Evolutionary conservation across 2,329 filamentous ascomycete species (phyloP).

Genomic region (Orbilia javanica): DNA sequence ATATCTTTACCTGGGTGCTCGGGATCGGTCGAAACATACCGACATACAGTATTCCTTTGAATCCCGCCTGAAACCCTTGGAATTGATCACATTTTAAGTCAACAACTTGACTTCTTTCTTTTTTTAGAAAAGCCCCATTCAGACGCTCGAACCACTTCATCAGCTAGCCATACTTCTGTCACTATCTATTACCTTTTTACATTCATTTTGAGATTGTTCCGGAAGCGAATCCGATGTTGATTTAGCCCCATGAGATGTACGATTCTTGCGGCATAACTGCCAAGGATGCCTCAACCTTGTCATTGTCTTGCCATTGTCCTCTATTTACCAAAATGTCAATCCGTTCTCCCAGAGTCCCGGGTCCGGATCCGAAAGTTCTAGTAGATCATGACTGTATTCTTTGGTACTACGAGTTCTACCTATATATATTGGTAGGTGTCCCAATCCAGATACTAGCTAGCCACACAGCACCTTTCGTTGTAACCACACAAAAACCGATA

Average conservation of each 20-base stretch:
- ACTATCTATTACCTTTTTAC: conserved; percentile 32
- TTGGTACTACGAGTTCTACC: background rate
- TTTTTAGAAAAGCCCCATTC: conserved; percentile 16
- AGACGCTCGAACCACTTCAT: background rate
- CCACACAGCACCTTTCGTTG: background rate
- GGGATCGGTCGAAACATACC: background rate
- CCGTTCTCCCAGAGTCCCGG: conserved; percentile 10
- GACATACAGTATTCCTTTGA: conserved; percentile 9
- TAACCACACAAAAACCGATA: background rate
- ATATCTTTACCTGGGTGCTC: background rate
- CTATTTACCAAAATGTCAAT: conserved; percentile 1
- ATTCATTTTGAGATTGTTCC: background rate
- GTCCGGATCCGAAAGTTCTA: background rate
- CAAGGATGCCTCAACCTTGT: background rate
- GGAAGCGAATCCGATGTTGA: background rate
- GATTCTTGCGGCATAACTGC: background rate
- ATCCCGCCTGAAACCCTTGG: background rate
- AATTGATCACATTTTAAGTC: background rate
- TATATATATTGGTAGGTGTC: conserved; percentile 17
- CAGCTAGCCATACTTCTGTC: background rate
- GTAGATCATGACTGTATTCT: background rate
- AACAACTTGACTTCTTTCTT: conserved; percentile 11
- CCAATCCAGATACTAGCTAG: background rate
- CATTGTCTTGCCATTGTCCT: background rate
- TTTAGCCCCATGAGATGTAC: background rate